phyloP scores from a whole-genome alignment of 768 basidiomycete species.

The Calvatia gigantea region DNA sequence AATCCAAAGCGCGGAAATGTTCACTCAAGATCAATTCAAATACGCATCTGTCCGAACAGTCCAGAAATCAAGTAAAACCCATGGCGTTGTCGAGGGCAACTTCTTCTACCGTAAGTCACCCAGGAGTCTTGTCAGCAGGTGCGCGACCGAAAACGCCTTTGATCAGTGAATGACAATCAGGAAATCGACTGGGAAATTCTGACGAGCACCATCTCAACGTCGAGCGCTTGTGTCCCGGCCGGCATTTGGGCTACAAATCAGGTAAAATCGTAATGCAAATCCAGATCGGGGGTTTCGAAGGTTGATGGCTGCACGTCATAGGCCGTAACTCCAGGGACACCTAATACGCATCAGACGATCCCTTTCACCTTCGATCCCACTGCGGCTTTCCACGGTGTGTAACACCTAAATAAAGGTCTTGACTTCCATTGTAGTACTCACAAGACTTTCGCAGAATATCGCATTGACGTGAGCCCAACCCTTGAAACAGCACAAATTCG shows the following conservation, averaged over 20 bases:
- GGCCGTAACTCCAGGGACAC: conserved; percentile 19
- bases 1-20: conserved; percentile 27
- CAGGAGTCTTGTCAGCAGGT: neutral
- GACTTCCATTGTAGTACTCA: neutral
- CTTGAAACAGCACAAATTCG: neutral
- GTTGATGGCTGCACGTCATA: conserved; percentile 1
- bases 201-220: conserved; percentile 27
- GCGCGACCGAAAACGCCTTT: neutral
- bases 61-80: conserved; percentile 29
- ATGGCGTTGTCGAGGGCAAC: conserved; percentile 32
- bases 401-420: too few species aligned
- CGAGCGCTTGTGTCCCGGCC: conserved; percentile 24
- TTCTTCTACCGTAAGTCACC: conserved; percentile 30
- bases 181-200: conserved; percentile 33
- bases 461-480: conserved; percentile 27
- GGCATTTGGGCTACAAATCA: conserved; percentile 37
- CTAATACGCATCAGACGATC: conserved; percentile 19
- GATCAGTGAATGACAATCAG: conserved; percentile 25
- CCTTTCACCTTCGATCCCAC: conserved; percentile 31
- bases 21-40: conserved; percentile 24
- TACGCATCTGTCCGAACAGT: conserved; percentile 33
- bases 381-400: conserved; percentile 30
- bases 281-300: neutral
- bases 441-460: conserved; percentile 24
- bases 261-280: conserved; percentile 13